Evolutionary conservation across 306 rosid species (phyloP).

Genomic region (Fagus crenata): DNA sequence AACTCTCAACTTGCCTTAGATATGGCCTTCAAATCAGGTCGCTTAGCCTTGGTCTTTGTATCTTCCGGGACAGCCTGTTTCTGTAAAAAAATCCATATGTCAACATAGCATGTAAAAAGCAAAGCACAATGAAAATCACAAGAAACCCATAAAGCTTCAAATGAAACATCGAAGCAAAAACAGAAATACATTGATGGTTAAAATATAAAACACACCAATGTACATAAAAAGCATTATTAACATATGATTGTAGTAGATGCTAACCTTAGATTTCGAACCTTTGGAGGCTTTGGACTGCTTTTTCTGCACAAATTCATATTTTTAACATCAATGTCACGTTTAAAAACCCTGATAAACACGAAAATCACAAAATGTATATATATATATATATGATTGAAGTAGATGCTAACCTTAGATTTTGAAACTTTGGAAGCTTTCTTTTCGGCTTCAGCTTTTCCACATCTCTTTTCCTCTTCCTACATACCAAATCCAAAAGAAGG

Average conservation of each 20-base stretch:
- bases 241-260: not conserved
- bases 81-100: conserved; percentile 37
- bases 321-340: not conserved
- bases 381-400: too few species aligned
- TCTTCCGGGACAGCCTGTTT: conserved; percentile 28
- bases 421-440: conserved; percentile 34
- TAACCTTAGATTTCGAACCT: conserved; percentile 38
- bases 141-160: not conserved
- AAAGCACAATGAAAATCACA: not conserved
- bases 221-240: too few species aligned
- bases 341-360: too few species aligned
- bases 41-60: conserved; percentile 45
- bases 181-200: not conserved
- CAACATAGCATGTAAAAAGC: not conserved
- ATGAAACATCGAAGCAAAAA: not conserved
- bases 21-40: conserved; percentile 92
- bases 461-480: conserved; percentile 77
- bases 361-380: too few species aligned
- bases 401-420: conserved; percentile 17
- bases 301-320: not conserved
- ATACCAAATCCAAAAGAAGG: not conserved
- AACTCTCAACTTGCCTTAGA: conserved; percentile 59
- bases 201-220: not conserved
- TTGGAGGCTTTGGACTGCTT: not conserved
- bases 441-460: conserved; percentile 37